Base-by-base conservation (phyloP, 306 rosid species). In the Inga oerstediana region DNA sequence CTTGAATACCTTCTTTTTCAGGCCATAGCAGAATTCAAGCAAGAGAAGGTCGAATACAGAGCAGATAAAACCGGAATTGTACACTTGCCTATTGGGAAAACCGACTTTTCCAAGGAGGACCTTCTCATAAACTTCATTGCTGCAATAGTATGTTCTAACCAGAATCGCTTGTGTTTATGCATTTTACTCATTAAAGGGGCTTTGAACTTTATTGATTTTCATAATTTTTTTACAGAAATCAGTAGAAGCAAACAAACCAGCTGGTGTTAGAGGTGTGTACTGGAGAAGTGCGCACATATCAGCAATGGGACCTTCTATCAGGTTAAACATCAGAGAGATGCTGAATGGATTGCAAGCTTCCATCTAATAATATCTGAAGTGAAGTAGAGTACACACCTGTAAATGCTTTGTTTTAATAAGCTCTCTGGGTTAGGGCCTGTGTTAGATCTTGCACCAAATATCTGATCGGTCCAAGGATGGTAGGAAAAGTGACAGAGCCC, bases 41-140 rank as follows among this genome's bases (percentile, higher is more conserved):
- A 91, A 83, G 99, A 97, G 27, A 97, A 92, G 82, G 97, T 97
- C 51, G 97, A 94, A 85, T 94, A 22, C 89, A 88, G 97, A 82
- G 99, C 99, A 15, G 98, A 97, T 51, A 97, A 97, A 89, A 94
- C 99, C 8, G 99, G 99, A 88, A 97, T 94, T 34, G 98, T 97
- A 75, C 98, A 94, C 85, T 87, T 94, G 48, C 95, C 95, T 32
- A 88, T 94, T 66, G 99, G 99, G 72, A 94, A 91, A 85, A 97
- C 89, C 1, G 94, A 94, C 84, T 97, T 97, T 83, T 8, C 97
- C 0, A 95, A 92, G 62, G 99, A 97, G 79, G 98, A 97, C 81
- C 98, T 97, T 77, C 87, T 88, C 22, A 83, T 88, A 62, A 97
- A 97, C 90, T 86, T 97, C 84, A 89, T 88, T 12, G 92, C 97